These are phyloP conservation scores for Metschnikowia dekortorum DNA, from an alignment of 805 yeast species.

Conservation along the genomic window DNA sequence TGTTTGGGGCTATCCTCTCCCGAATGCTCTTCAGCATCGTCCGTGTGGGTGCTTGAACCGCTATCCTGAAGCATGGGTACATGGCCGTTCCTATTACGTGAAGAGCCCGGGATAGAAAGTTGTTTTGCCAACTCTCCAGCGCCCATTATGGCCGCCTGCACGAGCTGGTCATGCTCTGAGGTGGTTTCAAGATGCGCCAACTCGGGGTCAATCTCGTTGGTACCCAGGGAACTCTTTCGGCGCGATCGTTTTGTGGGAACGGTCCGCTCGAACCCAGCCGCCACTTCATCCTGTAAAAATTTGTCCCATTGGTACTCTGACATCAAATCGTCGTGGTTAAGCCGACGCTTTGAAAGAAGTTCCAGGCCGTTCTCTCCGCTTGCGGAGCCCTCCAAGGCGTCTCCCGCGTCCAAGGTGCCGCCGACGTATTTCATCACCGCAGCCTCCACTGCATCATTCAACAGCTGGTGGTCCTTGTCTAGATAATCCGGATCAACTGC, in stretches of 20 bases:
- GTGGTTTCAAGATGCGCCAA: conserved; percentile 32
- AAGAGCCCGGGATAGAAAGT: conserved; percentile 17
- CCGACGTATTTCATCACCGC: conserved; percentile 74
- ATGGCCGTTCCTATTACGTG: conserved; percentile 2
- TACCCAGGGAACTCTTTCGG: conserved; percentile 7
- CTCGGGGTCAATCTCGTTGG: conserved; percentile 35
- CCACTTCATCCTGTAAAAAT: conserved; percentile 24
- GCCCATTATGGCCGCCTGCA: conserved; percentile 66
- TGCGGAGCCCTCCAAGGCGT: conserved; percentile 5
- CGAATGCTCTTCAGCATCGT: neutral
- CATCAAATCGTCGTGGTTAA: conserved; percentile 39
- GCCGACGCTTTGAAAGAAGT: conserved; percentile 11
- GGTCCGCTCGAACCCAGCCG: conserved; percentile 15
- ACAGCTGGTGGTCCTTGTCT: conserved; percentile 32
- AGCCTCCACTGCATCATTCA: conserved; percentile 62
- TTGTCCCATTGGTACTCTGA: conserved; percentile 50
- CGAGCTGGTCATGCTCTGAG: conserved; percentile 58
- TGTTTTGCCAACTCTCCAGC: conserved; percentile 58
- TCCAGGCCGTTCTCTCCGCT: conserved; percentile 1
- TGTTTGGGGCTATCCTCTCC: neutral
- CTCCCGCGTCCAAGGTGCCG: conserved; percentile 44
- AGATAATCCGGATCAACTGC: conserved; percentile 9
- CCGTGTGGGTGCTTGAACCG: neutral
- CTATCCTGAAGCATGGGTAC: conserved; percentile 4
- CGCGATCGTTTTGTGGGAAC: conserved; percentile 9